phyloP scores from a whole-genome alignment of 2,329 filamentous ascomycete species.

The Achaetomium macrosporum region DNA sequence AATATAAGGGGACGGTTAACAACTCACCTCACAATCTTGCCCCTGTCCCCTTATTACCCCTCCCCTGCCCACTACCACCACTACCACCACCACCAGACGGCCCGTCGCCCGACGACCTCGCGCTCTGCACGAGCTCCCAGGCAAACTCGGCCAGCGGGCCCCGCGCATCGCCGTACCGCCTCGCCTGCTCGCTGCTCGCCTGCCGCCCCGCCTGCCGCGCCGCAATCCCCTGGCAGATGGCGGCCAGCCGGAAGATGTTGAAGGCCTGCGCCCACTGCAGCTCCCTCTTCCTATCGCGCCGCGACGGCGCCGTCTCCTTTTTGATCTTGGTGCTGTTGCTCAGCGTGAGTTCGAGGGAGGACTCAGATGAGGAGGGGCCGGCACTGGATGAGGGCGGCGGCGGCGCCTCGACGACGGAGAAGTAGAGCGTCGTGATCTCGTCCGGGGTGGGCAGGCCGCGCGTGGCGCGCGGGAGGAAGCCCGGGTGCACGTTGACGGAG shows the following conservation, averaged over 20 bases:
- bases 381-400: too few species aligned
- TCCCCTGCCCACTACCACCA: too few species aligned
- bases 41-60: neutral
- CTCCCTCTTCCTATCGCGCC: constrained; percentile 37
- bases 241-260: constrained; percentile 54
- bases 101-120: constrained; percentile 14
- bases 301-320: neutral
- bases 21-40: neutral
- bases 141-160: constrained; percentile 69
- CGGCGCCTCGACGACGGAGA: constrained; percentile 34
- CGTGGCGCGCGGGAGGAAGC: constrained; percentile 57
- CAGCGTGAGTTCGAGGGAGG: constrained; percentile 19
- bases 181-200: constrained; percentile 81
- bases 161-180: constrained; percentile 63
- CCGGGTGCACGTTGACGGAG: constrained; percentile 32
- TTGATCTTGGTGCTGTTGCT: constrained; percentile 38
- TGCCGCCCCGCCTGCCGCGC: constrained; percentile 78
- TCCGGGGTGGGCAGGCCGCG: constrained; percentile 47
- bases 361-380: neutral
- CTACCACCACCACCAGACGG: neutral
- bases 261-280: constrained; percentile 58
- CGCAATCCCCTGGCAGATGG: constrained; percentile 80
- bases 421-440: constrained; percentile 33
- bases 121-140: constrained; percentile 62
- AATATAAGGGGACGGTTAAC: neutral